A percentile compares a stretch with the other conserved stretches of the same genome.
Conservation (phyloP, 768 basidiomycete species). For the Phylloporus sp. region DNA sequence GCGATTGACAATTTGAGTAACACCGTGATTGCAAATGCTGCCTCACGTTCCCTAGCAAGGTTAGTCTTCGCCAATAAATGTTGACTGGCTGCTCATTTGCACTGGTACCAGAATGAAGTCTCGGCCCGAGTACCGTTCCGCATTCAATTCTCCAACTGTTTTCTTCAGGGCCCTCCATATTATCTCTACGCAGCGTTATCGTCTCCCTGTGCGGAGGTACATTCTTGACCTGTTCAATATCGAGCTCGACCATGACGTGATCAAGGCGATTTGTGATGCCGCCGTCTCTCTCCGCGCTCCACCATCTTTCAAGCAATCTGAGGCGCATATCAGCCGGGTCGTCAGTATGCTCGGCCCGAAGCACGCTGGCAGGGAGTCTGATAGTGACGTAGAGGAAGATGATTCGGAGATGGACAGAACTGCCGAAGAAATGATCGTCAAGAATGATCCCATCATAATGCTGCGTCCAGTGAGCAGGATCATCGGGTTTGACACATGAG, state of each 20-base stretch:
- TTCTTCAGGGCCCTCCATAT: slow-evolving; percentile 84
- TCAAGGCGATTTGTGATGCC: slow-evolving; percentile 50
- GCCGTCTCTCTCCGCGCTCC: slow-evolving; percentile 48
- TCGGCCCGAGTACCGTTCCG: slow-evolving; percentile 64
- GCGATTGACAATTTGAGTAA: slow-evolving; percentile 94
- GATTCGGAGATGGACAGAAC: slow-evolving; percentile 49
- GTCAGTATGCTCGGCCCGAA: slow-evolving; percentile 63
- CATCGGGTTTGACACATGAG: slow-evolving; percentile 48
- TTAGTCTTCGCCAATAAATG: slow-evolving; percentile 32
- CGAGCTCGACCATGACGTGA: slow-evolving; percentile 62
- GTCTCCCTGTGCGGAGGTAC: slow-evolving; percentile 88
- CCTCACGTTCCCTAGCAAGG: slow-evolving; percentile 86
- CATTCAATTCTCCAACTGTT: slow-evolving; percentile 75
- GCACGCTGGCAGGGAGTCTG: slow-evolving; percentile 47
- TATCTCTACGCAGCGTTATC: slow-evolving; percentile 86
- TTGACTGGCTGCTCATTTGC: not conserved
- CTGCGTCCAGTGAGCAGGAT: slow-evolving; percentile 56
- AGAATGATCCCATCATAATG: slow-evolving; percentile 50
- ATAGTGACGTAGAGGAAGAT: slow-evolving; percentile 56
- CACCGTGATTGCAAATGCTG: slow-evolving; percentile 91
- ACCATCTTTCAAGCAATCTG: slow-evolving; percentile 41
- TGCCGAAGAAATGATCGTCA: slow-evolving; percentile 37
- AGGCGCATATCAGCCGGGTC: slow-evolving; percentile 42
- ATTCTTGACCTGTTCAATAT: slow-evolving; percentile 91
- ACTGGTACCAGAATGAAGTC: slow-evolving; percentile 62